Evolutionary conservation across 345 rosid genomes (phyloP).

Genomic region (Microthlaspi erraticum): DNA sequence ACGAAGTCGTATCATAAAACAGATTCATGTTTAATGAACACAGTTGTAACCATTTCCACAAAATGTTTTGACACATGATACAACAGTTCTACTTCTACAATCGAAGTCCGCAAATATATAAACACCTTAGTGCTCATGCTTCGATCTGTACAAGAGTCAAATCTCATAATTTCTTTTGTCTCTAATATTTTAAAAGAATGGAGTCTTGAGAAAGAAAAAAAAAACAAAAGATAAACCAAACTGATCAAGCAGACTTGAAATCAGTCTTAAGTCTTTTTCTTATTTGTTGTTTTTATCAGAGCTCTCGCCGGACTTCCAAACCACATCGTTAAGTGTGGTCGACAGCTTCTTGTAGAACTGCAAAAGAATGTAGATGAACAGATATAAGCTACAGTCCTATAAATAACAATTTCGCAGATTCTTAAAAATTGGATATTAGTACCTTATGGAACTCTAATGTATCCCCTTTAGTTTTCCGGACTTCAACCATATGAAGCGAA

Average conservation of each 20-base stretch:
- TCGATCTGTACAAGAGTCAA: constrained; percentile 36
- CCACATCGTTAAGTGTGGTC: constrained; percentile 81
- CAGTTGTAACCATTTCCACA: not conserved
- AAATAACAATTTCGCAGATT: not conserved
- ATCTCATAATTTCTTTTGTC: constrained; percentile 7
- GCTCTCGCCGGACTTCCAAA: constrained; percentile 97
- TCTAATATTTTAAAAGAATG: constrained; percentile 27
- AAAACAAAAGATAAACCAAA: constrained; percentile 2
- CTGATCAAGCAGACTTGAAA: constrained; percentile 25
- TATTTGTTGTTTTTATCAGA: constrained; percentile 48
- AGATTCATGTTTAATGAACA: not conserved
- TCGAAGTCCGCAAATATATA: not conserved
- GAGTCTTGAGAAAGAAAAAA: constrained; percentile 8
- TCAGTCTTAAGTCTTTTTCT: not conserved
- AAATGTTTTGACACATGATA: not conserved
- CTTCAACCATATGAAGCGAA: constrained; percentile 90
- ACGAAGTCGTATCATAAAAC: too few relatives aligned
- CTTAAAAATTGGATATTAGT: constrained; percentile 1
- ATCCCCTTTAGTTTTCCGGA: constrained; percentile 95
- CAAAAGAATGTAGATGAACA: constrained; percentile 28
- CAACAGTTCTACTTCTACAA: constrained; percentile 11
- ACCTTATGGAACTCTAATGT: constrained; percentile 97
- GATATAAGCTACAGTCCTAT: not conserved
- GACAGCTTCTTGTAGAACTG: constrained; percentile 97
- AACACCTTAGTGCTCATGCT: constrained; percentile 33